These are phyloP conservation scores for Xylariaceae sp. DNA, from an alignment of 2,329 filamentous ascomycete species.

Conservation along the genomic window DNA sequence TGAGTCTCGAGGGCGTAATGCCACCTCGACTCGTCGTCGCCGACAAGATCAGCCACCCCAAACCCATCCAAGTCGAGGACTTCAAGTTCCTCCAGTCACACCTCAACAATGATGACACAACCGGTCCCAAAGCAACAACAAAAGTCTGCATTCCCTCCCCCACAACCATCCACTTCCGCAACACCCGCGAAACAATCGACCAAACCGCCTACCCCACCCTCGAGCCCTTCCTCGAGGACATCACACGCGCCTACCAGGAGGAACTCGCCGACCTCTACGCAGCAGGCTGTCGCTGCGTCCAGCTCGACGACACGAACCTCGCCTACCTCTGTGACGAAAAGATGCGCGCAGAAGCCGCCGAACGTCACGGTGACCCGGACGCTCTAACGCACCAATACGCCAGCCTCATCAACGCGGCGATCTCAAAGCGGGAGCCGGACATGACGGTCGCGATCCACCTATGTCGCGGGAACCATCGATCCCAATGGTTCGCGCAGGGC, in stretches of 20 bases:
- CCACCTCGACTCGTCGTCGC: constrained; percentile 51
- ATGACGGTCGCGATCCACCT: constrained; percentile 53
- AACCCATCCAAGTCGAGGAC: constrained; percentile 52
- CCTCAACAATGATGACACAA: constrained; percentile 33
- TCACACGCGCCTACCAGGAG: constrained; percentile 50
- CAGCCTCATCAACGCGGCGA: constrained; percentile 49
- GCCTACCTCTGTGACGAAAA: constrained; percentile 53
- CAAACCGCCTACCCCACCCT: constrained; percentile 48
- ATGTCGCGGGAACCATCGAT: constrained; percentile 53
- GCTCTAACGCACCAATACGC: constrained; percentile 48
- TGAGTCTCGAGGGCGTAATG: constrained; percentile 44
- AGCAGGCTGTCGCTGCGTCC: constrained; percentile 51
- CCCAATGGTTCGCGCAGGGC: constrained; percentile 53
- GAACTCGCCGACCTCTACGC: constrained; percentile 47
- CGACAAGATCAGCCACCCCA: constrained; percentile 49
- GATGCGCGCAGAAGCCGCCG: constrained; percentile 49
- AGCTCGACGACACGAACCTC: constrained; percentile 56
- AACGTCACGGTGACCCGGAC: constrained; percentile 46
- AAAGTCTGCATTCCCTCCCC: constrained; percentile 55
- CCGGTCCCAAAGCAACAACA: constrained; percentile 33
- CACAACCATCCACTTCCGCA: constrained; percentile 58
- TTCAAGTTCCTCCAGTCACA: constrained; percentile 48
- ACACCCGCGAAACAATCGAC: constrained; percentile 48
- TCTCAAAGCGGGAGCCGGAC: constrained; percentile 47
- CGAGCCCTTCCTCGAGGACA: constrained; percentile 51